Percentiles rank a stretch among this genome's conserved stretches.
Conservation (phyloP, 257 asterid species). For the Dorcoceras hygrometricum region DNA sequence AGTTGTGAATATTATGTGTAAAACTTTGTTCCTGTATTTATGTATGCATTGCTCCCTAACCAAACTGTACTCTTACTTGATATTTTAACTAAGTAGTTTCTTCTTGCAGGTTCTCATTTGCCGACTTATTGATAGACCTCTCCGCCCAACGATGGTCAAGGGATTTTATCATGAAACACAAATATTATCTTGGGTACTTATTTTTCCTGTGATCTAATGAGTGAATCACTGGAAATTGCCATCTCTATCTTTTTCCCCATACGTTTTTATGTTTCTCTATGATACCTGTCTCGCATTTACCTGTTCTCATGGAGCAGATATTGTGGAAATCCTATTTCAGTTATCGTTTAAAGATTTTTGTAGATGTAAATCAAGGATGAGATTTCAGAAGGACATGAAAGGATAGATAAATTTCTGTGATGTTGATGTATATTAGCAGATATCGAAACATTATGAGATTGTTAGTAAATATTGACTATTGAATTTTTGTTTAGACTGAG, state of each 20-base stretch:
- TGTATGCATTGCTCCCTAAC: not conserved
- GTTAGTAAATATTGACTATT: conserved; percentile 6
- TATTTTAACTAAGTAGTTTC: conserved; percentile 24
- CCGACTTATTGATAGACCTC: conserved; percentile 93
- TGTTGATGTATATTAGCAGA: not conserved
- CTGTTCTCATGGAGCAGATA: conserved; percentile 12
- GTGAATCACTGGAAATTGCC: not conserved
- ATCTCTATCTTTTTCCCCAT: not conserved
- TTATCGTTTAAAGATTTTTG: conserved; percentile 7
- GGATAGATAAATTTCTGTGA: conserved; percentile 15
- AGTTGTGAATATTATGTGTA: not conserved
- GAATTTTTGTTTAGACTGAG: conserved; percentile 14
- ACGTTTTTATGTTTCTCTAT: not conserved
- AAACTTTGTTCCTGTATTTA: not conserved
- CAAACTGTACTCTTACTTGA: not conserved
- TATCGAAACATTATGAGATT: not conserved
- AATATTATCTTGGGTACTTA: conserved; percentile 86
- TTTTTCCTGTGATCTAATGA: conserved; percentile 23
- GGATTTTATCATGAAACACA: conserved; percentile 97
- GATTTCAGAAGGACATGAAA: conserved; percentile 3
- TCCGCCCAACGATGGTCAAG: conserved; percentile 92
- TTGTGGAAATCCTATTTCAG: conserved; percentile 4
- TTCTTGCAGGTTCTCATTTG: conserved; percentile 89
- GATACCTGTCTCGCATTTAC: conserved; percentile 11
- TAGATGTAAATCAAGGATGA: conserved; percentile 11